phyloP scores from a whole-genome alignment of 768 basidiomycete species.

The Russula brevipes region DNA sequence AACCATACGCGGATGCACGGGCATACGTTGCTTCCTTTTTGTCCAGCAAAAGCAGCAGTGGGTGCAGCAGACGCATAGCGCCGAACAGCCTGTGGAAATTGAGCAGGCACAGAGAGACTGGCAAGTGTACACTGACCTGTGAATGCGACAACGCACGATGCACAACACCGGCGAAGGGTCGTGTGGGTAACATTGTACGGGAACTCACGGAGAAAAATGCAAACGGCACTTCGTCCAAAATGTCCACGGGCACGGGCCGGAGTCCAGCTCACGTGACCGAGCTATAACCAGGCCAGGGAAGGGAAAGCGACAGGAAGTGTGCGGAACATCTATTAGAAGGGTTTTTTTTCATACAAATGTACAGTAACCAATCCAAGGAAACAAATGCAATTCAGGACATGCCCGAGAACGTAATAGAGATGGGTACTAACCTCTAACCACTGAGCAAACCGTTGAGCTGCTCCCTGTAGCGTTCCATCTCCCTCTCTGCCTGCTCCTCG shows the following conservation, averaged over 20 bases:
- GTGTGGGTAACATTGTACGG: slow-evolving; percentile 52
- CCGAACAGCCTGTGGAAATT: slow-evolving; percentile 44
- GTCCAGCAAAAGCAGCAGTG: slow-evolving; percentile 84
- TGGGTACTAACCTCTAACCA: slow-evolving; percentile 32
- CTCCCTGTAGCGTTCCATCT: slow-evolving; percentile 86
- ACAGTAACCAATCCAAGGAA: background rate
- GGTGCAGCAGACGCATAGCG: slow-evolving; percentile 69
- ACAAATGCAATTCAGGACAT: background rate
- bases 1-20: background rate
- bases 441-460: slow-evolving; percentile 86
- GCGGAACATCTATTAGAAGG: background rate
- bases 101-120: slow-evolving; percentile 6
- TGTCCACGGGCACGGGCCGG: slow-evolving; percentile 2
- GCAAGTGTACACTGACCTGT: slow-evolving; percentile 39
- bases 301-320: background rate
- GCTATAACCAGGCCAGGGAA: background rate
- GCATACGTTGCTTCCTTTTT: slow-evolving; percentile 83
- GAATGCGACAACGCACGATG: slow-evolving; percentile 46
- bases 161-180: slow-evolving; percentile 51
- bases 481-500: slow-evolving; percentile 80
- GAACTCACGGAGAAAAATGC: slow-evolving; percentile 26
- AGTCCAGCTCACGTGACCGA: slow-evolving; percentile 5
- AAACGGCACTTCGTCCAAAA: background rate
- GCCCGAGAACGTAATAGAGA: background rate
- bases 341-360: background rate